phyloP scores from a whole-genome alignment of 1,139 yeast genomes.

The Pichia sp. region DNA sequence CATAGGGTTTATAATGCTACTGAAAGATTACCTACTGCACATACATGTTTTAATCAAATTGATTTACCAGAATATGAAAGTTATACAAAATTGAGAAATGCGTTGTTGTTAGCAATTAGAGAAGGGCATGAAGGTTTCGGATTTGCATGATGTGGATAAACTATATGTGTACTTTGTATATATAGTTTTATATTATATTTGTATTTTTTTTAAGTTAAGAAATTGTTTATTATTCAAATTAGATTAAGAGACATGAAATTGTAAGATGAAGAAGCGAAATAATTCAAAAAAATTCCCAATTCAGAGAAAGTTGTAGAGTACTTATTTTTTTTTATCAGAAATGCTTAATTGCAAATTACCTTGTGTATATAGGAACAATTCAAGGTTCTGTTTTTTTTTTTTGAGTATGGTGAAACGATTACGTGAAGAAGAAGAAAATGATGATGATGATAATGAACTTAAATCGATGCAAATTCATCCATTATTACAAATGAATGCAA shows the following conservation, averaged over 20 bases:
- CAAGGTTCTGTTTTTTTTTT: neutral
- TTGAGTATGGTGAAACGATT: neutral
- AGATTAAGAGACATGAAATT: too few species aligned
- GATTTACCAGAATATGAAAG: conserved; percentile 91
- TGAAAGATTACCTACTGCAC: conserved; percentile 89
- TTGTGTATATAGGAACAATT: too few species aligned
- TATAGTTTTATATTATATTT: neutral
- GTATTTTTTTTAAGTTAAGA: neutral
- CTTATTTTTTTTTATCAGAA: too few species aligned
- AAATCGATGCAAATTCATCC: conserved; percentile 55
- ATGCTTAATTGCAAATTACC: too few species aligned
- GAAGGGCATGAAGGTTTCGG: conserved; percentile 99
- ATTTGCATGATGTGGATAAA: conserved; percentile 42
- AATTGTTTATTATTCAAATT: too few species aligned
- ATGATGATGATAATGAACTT: conserved; percentile 16
- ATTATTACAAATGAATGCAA: conserved; percentile 34
- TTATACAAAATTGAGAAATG: conserved; percentile 78
- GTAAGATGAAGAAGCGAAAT: too few species aligned
- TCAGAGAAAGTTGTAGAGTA: too few species aligned
- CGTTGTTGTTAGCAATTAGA: conserved; percentile 76
- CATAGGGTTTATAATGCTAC: conserved; percentile 84
- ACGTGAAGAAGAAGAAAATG: conserved; percentile 15
- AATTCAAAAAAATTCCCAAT: too few species aligned
- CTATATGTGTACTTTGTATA: neutral
- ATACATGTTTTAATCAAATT: conserved; percentile 93